These are phyloP conservation scores for Atkinsonella texensis DNA, from an alignment of 2,329 filamentous ascomycete species.

Conservation along the genomic window DNA sequence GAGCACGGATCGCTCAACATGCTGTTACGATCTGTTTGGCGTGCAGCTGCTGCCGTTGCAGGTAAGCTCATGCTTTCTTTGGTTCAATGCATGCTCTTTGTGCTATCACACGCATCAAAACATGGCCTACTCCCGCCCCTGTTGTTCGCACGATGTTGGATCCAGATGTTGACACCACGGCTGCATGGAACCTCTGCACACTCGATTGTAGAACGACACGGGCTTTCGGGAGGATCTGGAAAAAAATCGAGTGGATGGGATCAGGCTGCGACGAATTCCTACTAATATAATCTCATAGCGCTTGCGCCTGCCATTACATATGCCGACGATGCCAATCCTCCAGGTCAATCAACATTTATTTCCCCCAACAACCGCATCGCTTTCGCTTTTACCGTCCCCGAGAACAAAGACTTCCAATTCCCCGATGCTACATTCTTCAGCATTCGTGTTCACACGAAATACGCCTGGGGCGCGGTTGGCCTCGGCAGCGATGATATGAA, in stretches of 20 bases:
- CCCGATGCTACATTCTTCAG: conserved; percentile 34
- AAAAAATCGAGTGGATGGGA: neutral
- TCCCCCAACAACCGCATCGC: conserved; percentile 29
- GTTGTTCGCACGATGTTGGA: too few species aligned
- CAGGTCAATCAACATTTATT: conserved; percentile 30
- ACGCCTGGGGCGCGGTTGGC: conserved; percentile 43
- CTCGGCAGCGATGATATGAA: conserved; percentile 40
- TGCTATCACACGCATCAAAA: neutral
- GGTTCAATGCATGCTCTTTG: neutral
- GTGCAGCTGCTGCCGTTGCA: conserved; percentile 15
- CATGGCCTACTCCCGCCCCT: neutral
- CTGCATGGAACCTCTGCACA: too few species aligned
- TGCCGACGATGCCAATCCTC: conserved; percentile 18
- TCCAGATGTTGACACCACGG: too few species aligned
- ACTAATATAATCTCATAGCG: conserved; percentile 7
- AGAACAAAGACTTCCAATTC: conserved; percentile 29
- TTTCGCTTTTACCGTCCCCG: conserved; percentile 39
- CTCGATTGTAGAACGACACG: neutral
- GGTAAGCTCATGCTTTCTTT: conserved; percentile 11
- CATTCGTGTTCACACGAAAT: conserved; percentile 32
- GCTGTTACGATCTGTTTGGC: conserved; percentile 19
- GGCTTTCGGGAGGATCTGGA: neutral
- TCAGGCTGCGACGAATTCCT: neutral
- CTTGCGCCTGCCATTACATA: conserved; percentile 12
- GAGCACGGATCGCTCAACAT: conserved; percentile 9